Evolutionary conservation across 2,329 filamentous ascomycete species (phyloP).

Genomic region (Calonectria pseudoreteaudii): DNA sequence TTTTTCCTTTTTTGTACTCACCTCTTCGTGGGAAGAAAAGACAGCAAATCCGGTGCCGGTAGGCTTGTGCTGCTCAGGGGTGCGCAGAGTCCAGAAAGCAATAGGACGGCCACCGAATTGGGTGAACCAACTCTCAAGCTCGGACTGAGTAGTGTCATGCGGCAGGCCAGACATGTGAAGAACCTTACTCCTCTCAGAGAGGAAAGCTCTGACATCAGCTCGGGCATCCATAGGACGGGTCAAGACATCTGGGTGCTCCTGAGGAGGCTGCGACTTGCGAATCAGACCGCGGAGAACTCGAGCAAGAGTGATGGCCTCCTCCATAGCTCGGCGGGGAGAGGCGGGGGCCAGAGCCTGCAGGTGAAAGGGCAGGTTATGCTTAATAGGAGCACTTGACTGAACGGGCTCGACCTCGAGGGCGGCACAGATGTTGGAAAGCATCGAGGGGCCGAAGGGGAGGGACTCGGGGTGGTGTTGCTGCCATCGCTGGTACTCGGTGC

Average conservation of each 20-base stretch:
- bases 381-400: constrained; percentile 96
- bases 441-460: constrained; percentile 93
- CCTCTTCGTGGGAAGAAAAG: constrained; percentile 99
- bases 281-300: constrained; percentile 93
- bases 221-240: constrained; percentile 96
- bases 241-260: constrained; percentile 94
- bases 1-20: constrained; percentile 57
- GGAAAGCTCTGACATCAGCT: constrained; percentile 94
- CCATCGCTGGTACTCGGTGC: constrained; percentile 98
- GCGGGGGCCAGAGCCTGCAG: constrained; percentile 95
- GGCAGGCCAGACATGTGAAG: constrained; percentile 97
- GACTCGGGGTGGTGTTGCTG: constrained; percentile 98
- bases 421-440: constrained; percentile 96
- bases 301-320: constrained; percentile 94
- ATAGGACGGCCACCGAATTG: constrained; percentile 98
- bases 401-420: constrained; percentile 98
- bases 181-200: constrained; percentile 97
- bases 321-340: constrained; percentile 95
- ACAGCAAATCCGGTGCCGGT: constrained; percentile 98
- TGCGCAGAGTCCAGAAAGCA: constrained; percentile 98
- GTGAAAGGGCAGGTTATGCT: constrained; percentile 98
- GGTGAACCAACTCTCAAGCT: constrained; percentile 99
- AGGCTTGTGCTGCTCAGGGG: constrained; percentile 99
- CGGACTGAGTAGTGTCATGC: constrained; percentile 97
- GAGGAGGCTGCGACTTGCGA: constrained; percentile 92